Conservation (phyloP, 331 rosid species). For the Quercus tomentella region DNA sequence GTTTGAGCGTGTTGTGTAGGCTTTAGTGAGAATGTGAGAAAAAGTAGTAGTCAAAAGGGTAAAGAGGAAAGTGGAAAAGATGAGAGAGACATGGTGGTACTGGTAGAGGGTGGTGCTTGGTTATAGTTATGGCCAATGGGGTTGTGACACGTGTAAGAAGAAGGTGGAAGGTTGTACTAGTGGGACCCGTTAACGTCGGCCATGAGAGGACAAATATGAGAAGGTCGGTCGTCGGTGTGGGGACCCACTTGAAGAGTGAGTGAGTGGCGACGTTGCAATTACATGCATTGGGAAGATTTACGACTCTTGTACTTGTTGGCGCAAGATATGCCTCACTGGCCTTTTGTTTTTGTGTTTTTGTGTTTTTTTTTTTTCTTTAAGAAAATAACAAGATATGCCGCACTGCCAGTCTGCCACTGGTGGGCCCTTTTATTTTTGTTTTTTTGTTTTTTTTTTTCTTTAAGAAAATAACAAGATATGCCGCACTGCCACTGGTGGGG, state of each 20-base stretch:
- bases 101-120: not conserved
- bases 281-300: not conserved
- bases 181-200: constrained; percentile 45
- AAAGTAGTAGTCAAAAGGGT: not conserved
- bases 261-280: constrained; percentile 25
- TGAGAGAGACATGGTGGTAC: constrained; percentile 13
- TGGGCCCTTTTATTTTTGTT: too few relatives aligned
- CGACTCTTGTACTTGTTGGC: too few relatives aligned
- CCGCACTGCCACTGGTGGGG: not conserved
- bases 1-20: not conserved
- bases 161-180: constrained; percentile 12
- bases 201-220: constrained; percentile 7
- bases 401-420: too few relatives aligned
- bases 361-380: too few relatives aligned
- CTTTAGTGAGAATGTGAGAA: not conserved
- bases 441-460: too few relatives aligned
- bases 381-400: too few relatives aligned
- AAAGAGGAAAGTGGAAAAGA: constrained; percentile 2
- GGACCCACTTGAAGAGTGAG: not conserved
- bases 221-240: constrained; percentile 50
- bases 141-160: constrained; percentile 16
- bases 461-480: too few relatives aligned
- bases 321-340: too few relatives aligned
- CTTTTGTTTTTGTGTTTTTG: too few relatives aligned
- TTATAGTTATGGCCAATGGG: constrained; percentile 7